Conservation (phyloP, 345 rosid genomes). For the Citrus medica region DNA sequence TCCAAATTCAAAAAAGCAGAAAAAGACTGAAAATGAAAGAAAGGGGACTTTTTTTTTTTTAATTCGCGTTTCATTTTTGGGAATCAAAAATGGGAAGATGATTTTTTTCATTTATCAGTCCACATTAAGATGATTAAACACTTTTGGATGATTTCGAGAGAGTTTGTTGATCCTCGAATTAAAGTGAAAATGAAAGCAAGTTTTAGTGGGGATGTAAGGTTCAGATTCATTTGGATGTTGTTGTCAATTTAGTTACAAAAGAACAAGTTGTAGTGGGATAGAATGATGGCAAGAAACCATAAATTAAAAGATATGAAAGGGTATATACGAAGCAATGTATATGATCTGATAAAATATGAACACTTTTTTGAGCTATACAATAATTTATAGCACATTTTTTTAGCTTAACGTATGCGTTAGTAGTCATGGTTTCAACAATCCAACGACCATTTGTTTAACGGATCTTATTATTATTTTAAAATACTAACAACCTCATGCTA, state of each 20-base stretch:
- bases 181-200: background rate
- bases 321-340: background rate
- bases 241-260: background rate
- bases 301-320: background rate
- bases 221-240: background rate
- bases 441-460: background rate
- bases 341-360: background rate
- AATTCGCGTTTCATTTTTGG: background rate
- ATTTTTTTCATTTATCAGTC: background rate
- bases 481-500: too few species aligned
- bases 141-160: background rate
- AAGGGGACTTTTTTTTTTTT: slow-evolving; percentile 4
- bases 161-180: background rate
- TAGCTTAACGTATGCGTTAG: background rate
- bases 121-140: background rate
- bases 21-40: background rate
- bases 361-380: background rate
- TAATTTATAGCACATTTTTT: background rate
- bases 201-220: background rate
- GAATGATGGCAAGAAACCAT: background rate
- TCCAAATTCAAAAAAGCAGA: slow-evolving; percentile 7
- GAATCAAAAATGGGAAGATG: background rate
- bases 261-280: background rate
- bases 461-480: too few species aligned
- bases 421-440: background rate